phyloP scores from a whole-genome alignment of 2,329 filamentous ascomycete species.

The Davidsoniella eucalypti region DNA sequence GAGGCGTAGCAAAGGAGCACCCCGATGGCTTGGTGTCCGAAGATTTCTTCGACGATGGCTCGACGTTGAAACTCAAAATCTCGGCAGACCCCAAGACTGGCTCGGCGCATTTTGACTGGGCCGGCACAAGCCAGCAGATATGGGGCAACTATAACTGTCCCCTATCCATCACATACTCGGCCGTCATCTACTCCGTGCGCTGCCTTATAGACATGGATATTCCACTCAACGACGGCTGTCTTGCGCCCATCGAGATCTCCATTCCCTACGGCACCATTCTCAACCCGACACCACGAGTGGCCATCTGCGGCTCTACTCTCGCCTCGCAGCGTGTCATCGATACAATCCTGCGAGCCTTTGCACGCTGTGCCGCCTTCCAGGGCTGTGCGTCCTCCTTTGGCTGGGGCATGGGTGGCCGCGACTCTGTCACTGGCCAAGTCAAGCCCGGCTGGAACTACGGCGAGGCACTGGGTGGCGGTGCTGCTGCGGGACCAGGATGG shows the following conservation, averaged over 20 bases:
- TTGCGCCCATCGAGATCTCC: constrained; percentile 57
- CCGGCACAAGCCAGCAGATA: constrained; percentile 21
- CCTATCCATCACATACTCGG: constrained; percentile 26
- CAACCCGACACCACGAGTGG: constrained; percentile 57
- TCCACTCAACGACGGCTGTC: constrained; percentile 72
- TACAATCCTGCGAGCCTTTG: constrained; percentile 66
- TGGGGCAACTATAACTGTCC: constrained; percentile 23
- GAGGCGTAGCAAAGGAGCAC: constrained; percentile 29
- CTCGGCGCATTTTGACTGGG: constrained; percentile 23
- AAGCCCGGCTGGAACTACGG: constrained; percentile 62
- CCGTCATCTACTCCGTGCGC: constrained; percentile 73
- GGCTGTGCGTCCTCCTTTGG: constrained; percentile 76
- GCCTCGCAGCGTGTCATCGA: constrained; percentile 71
- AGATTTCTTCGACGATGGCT: constrained; percentile 24
- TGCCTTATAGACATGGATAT: constrained; percentile 70
- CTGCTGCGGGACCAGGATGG: constrained; percentile 57
- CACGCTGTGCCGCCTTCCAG: constrained; percentile 61
- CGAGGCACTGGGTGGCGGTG: constrained; percentile 68
- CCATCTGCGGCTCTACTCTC: constrained; percentile 68
- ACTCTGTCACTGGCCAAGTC: constrained; percentile 29
- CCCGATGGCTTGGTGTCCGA: constrained; percentile 16
- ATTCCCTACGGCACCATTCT: constrained; percentile 61
- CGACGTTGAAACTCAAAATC: constrained; percentile 20
- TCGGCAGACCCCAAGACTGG: constrained; percentile 19
- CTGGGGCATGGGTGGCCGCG: constrained; percentile 63